Evolutionary conservation across 176 grass and related monocot species (phyloP), one percentile per base, ranked within the genome.

Genomic region (Microstegium vimineum): DNA sequence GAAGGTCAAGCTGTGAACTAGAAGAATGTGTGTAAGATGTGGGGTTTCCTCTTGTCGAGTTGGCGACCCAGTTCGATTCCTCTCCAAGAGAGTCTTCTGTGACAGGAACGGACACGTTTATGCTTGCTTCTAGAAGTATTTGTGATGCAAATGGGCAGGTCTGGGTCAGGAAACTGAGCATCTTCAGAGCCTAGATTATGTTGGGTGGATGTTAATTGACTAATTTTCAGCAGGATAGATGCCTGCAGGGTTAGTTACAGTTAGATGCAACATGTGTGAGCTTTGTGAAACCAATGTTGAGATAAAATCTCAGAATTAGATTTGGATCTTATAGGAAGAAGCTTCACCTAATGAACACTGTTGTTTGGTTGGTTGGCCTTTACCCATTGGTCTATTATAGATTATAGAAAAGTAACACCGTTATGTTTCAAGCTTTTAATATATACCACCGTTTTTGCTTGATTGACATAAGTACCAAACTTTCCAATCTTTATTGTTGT

Each of bases 211-310:
- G 32, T 16, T 71, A 54, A 18, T 45, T 62, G 76, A 66, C 41
- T 71, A 41, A 45, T 59, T 40, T 82, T 66, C 42, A 86, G 13
- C 32, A 54, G 42, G 32, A 57, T 74, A 74, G 18, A 80, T 49
- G 10, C 5, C 8, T 69, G 43, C 20, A 22, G 18, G 6, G 20
- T 25, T 68, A 17, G 43, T 51, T 35, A 26, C 14, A 57, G 30
- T 62, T 26, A 35, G 45, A 59, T 64, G 45, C 5, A 74, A 27
- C 30, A 49, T 46, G 47, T 28, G 4, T n/a, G 10, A 26, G 17
- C 33, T 22, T 14, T 57, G 5, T 71, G 47, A 81, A 57, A 70
- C 70, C 46, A 69, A 8, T 6, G 34, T 70, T 56, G 49, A 81
- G 25, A 81, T 81, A 30, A 69, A 69, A 70, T 81, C 20, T 52